A percentile compares a stretch with the other conserved stretches of the same genome.
Evolutionary conservation across 768 basidiomycete species (phyloP).

Genomic region (Filobasidium floriforme): DNA sequence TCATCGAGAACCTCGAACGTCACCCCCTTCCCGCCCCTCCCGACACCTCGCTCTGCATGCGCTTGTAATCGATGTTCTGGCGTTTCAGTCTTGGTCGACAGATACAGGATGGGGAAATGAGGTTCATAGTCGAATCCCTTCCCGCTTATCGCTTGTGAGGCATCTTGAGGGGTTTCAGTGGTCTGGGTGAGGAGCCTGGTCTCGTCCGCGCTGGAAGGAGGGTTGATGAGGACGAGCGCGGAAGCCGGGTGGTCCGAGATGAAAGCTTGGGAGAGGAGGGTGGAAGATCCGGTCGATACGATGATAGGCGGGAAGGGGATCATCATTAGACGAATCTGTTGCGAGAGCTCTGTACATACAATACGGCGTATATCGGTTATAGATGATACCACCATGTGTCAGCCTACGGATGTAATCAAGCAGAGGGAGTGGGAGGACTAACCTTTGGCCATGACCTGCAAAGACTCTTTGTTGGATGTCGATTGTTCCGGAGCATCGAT

Average conservation of each 20-base stretch:
- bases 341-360: conserved; percentile 25
- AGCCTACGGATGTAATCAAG: neutral
- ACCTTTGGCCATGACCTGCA: conserved; percentile 23
- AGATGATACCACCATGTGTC: neutral
- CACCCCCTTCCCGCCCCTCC: conserved; percentile 46
- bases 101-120: conserved; percentile 56
- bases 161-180: neutral
- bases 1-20: conserved; percentile 25
- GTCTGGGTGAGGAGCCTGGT: neutral
- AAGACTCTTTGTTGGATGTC: neutral
- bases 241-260: conserved; percentile 61
- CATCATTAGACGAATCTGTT: conserved; percentile 38
- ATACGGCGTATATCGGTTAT: conserved; percentile 13
- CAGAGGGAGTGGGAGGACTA: conserved; percentile 1
- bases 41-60: conserved; percentile 45
- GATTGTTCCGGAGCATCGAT: conserved; percentile 23
- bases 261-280: conserved; percentile 60
- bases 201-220: conserved; percentile 41
- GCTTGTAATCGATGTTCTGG: conserved; percentile 48
- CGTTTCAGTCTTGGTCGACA: conserved; percentile 47
- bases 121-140: conserved; percentile 57
- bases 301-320: conserved; percentile 45
- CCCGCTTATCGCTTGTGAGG: neutral
- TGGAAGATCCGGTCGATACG: conserved; percentile 32
- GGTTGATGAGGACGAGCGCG: conserved; percentile 58